phyloP scores from a whole-genome alignment of 176 grass and related monocot genomes.

The sorghum (Sorghum bicolor) region DNA sequence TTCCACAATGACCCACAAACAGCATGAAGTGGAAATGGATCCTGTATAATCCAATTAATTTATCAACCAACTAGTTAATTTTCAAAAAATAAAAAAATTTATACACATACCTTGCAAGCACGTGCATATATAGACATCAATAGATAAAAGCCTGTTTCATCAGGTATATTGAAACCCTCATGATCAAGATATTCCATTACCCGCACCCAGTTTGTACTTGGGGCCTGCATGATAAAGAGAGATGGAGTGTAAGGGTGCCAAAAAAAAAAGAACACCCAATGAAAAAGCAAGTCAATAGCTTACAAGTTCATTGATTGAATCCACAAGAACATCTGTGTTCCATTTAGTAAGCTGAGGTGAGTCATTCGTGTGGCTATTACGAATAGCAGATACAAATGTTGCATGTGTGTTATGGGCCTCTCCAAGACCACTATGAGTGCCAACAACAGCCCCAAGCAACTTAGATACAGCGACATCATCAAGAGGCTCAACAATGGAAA shows the following conservation, averaged over 20 bases:
- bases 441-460: conserved; percentile 69
- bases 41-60: conserved; percentile 43
- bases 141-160: conserved; percentile 63
- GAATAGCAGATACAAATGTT: conserved; percentile 60
- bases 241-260: conserved; percentile 11
- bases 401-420: conserved; percentile 53
- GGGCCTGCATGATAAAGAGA: conserved; percentile 52
- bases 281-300: conserved; percentile 31
- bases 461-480: conserved; percentile 70
- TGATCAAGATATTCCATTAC: conserved; percentile 85
- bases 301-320: conserved; percentile 78
- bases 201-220: conserved; percentile 64
- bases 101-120: conserved; percentile 57
- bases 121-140: conserved; percentile 66
- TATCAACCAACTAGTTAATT: conserved; percentile 24
- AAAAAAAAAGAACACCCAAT: neutral
- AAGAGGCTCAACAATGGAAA: conserved; percentile 71
- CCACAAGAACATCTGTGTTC: conserved; percentile 68
- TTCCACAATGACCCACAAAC: conserved; percentile 85
- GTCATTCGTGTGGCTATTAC: conserved; percentile 48
- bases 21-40: conserved; percentile 83
- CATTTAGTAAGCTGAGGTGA: conserved; percentile 51
- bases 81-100: conserved; percentile 7
- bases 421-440: conserved; percentile 53
- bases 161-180: conserved; percentile 74